Base-by-base conservation (phyloP, 1,139 yeast genomes). In the Kurtzmaniella quercitrusa region DNA sequence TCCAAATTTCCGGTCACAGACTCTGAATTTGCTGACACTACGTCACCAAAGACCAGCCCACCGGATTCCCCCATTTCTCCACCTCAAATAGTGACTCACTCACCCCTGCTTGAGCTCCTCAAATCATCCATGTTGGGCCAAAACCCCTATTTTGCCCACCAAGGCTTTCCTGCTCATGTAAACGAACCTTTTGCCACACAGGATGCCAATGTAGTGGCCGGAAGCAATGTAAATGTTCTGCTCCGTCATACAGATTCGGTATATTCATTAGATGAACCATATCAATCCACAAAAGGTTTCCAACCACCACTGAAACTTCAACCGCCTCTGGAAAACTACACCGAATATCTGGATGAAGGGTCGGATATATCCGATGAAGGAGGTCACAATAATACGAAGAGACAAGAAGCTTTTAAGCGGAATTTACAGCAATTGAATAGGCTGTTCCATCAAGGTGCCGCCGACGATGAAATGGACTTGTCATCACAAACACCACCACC, bases 101-200 rank as follows among this genome's bases (percentile, higher is more conserved):
- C 32, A 21, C 41, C 23, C 21, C 23, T 48, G 4, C 50, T 50
- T 7, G 60, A 65, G 42, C 66, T 30, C 15, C 34, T 16, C 17
- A 30, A 30, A 39, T 41, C 28, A 37, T 42, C 22, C 36, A 42
- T 8, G 37, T 40, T 30, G 18, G 34, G 63, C 3, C 65, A 74
- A 4, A 77, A 69, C 50, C 69, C 74, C 40, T 73, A 74, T 54
- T 78, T 78, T 55, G 74, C 73, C 5, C 76, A 74, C 49, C 82
- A 78, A 49, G 83, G 83, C 0, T 56, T 74, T 8, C 82, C 82
- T 3, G 79, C 78, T 4, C 82, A 78, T 50, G 46, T 42, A 12
- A 37, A 42, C 37, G 65, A 66, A 19, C 37, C 52, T 43, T 35
- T 36, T 22, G 37, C 47, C 32, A 41, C 43, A 18, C 45, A 49